These are phyloP conservation scores for Auriscalpium orientale DNA, from an alignment of 768 basidiomycete species.

Conservation along the genomic window DNA sequence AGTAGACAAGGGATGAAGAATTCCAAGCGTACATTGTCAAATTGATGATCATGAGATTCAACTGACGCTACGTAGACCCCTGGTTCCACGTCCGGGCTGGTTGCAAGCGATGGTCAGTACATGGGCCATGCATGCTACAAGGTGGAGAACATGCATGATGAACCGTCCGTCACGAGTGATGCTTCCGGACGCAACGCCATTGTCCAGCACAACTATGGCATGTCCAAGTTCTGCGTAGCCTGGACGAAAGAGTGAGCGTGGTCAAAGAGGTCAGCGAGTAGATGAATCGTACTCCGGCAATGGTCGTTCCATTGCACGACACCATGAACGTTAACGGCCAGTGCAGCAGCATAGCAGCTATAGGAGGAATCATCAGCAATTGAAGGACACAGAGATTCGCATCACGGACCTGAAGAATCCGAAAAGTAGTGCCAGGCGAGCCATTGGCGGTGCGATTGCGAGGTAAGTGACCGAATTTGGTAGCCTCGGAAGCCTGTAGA, in stretches of 20 bases:
- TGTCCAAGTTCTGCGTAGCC: slow-evolving; percentile 36
- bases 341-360: slow-evolving; percentile 5
- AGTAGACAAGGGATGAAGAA: background rate
- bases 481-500: background rate
- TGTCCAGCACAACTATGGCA: slow-evolving; percentile 54
- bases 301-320: slow-evolving; percentile 64
- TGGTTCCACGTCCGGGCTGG: slow-evolving; percentile 57
- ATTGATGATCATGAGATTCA: slow-evolving; percentile 53
- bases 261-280: background rate
- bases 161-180: slow-evolving; percentile 56
- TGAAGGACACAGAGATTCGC: background rate
- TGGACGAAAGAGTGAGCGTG: slow-evolving; percentile 3
- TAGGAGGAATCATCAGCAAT: background rate
- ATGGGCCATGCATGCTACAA: background rate
- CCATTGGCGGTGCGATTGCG: background rate
- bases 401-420: slow-evolving; percentile 15
- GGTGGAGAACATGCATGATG: slow-evolving; percentile 43
- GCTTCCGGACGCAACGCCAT: slow-evolving; percentile 44
- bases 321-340: slow-evolving; percentile 52
- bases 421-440: slow-evolving; percentile 6
- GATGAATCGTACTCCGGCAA: slow-evolving; percentile 42
- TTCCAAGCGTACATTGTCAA: slow-evolving; percentile 52
- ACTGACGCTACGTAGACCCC: slow-evolving; percentile 70
- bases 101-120: background rate
- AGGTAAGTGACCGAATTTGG: background rate